Percentiles rank a stretch among this genome's conserved stretches.
phyloP scores from a whole-genome alignment of 225 moss, liverwort and hornwort genomes.

The Straminergon stramineum region DNA sequence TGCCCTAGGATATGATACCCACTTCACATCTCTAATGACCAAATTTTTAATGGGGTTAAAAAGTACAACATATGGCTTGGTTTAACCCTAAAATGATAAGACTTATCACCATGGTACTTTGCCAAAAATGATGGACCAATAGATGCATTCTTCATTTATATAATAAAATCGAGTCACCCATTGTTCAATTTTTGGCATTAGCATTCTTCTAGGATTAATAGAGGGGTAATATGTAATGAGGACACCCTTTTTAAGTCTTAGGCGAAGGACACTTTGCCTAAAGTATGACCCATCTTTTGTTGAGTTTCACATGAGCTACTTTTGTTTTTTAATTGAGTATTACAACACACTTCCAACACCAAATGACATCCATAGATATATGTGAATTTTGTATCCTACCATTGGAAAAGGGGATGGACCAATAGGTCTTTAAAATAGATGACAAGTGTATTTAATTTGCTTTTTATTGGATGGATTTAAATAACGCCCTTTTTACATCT shows the following conservation, averaged over 20 bases:
- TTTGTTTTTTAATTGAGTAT: not conserved
- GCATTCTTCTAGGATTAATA: not conserved
- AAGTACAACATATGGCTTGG: not conserved
- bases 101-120: not conserved
- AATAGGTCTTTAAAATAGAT: too few relatives aligned
- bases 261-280: rapidly evolving
- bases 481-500: too few relatives aligned
- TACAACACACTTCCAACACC: too few relatives aligned
- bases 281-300: not conserved
- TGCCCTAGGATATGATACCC: not conserved
- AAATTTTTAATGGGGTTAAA: not conserved
- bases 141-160: not conserved
- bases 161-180: not conserved
- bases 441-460: too few relatives aligned
- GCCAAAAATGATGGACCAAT: not conserved
- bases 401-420: not conserved
- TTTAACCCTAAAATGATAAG: not conserved
- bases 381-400: rapidly evolving
- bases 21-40: not conserved
- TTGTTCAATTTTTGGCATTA: not conserved
- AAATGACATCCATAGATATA: not conserved
- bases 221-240: not conserved
- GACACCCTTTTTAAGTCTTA: not conserved
- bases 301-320: not conserved
- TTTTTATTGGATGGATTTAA: too few relatives aligned